A percentile compares a stretch with the other conserved stretches of the same genome.
phyloP scores from a whole-genome alignment of 352 stramenopile species.

The Globisporangium heterothallicum region DNA sequence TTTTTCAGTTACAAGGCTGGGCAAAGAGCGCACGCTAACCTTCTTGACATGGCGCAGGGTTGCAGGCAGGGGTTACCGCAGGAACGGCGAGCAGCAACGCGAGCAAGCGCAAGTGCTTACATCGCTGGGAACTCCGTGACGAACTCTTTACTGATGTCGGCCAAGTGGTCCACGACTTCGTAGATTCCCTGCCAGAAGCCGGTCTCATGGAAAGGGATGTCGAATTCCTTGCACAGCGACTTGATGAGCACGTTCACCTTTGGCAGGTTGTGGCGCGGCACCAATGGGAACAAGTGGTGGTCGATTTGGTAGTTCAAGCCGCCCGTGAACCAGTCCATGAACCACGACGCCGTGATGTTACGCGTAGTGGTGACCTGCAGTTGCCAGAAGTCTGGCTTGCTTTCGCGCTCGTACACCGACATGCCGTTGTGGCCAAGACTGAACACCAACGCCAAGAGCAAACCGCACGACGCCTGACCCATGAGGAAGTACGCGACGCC shows the following conservation, averaged over 20 bases:
- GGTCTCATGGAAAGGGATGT: conserved; percentile 95
- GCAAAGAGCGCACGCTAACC: too few relatives aligned
- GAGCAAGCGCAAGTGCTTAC: too few relatives aligned
- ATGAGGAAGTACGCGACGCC: conserved; percentile 81
- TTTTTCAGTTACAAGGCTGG: neutral
- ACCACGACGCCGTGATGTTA: conserved; percentile 92
- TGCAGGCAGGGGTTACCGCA: neutral
- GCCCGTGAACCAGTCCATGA: conserved; percentile 98
- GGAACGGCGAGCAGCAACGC: neutral
- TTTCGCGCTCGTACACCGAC: conserved; percentile 94
- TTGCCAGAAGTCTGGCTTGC: conserved; percentile 97
- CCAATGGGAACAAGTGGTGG: conserved; percentile 97
- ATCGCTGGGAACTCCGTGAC: conserved; percentile 97
- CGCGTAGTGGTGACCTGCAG: conserved; percentile 97
- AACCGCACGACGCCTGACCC: conserved; percentile 87
- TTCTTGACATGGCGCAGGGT: too few relatives aligned
- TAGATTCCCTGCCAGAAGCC: conserved; percentile 90
- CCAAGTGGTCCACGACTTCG: conserved; percentile 93
- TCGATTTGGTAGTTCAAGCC: conserved; percentile 98
- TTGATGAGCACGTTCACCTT: conserved; percentile 94
- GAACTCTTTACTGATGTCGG: conserved; percentile 93
- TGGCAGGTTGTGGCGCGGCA: conserved; percentile 94
- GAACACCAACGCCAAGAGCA: conserved; percentile 95
- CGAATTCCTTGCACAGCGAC: conserved; percentile 96
- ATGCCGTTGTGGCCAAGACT: conserved; percentile 98